A percentile compares a stretch with the other conserved stretches of the same genome.
Conservation (phyloP, 169 alveolate genomes). For the Plasmodium billcollinsi region DNA sequence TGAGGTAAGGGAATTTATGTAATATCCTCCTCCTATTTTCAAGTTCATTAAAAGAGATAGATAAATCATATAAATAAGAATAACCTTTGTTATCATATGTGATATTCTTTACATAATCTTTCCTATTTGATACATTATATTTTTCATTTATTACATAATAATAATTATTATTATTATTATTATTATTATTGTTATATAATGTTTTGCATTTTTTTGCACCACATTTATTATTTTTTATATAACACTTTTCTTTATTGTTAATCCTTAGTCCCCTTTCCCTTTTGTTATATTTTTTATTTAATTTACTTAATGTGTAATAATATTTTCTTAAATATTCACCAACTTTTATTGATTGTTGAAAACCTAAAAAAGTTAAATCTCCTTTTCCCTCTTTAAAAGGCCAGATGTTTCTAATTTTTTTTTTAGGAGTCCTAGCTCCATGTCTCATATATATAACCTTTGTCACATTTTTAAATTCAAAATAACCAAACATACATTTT, state of each 20-base stretch:
- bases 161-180: neutral
- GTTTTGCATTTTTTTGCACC: neutral
- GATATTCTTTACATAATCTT: too few relatives aligned
- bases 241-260: neutral
- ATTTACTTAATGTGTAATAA: slow-evolving; percentile 35
- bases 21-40: too few relatives aligned
- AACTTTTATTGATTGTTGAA: slow-evolving; percentile 51
- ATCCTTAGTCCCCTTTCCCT: too few relatives aligned
- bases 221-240: neutral
- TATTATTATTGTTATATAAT: slow-evolving; percentile 1
- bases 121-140: too few relatives aligned
- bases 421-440: slow-evolving; percentile 72
- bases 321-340: slow-evolving; percentile 54
- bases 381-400: slow-evolving; percentile 68
- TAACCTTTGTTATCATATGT: too few relatives aligned
- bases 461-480: slow-evolving; percentile 25
- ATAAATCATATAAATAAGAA: too few relatives aligned
- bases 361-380: slow-evolving; percentile 54
- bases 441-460: slow-evolving; percentile 70
- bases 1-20: too few relatives aligned
- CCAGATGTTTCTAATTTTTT: slow-evolving; percentile 53
- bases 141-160: neutral
- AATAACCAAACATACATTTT: slow-evolving; percentile 45
- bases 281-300: slow-evolving; percentile 23
- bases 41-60: too few relatives aligned